Evolutionary conservation across 345 rosid genomes (phyloP), one percentile per base, ranked within the genome.

Genomic region (Noccaea bulbosa): DNA sequence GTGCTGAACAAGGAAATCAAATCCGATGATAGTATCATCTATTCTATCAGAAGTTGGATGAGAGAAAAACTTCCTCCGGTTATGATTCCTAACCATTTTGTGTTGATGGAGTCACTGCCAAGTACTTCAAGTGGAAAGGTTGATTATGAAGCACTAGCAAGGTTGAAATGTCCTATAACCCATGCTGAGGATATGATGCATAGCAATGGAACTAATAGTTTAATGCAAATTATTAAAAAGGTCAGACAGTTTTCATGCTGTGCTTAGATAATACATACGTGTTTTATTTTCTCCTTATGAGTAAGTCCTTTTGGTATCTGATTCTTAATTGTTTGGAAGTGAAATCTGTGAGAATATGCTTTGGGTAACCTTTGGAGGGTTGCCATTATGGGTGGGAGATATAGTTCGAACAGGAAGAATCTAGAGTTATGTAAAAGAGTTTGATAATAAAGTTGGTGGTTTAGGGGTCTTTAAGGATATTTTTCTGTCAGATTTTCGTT

Each of bases 41-140:
- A 73, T 60, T 77, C 84, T 38, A 70, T 91, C 51, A 84, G 82
- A 78, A 80, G 44, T 47, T 89, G 96, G 96, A 66, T 87, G 79
- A 57, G 78, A n/a, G 67, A 52, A 16, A 94, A 80, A 75, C 82
- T 94, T 71, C 86, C 97, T 76, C n/a, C 69, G 59, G 87, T 81
- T 41, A 88, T 89, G 96, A 74, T 91, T 78, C 97, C 99, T 43
- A 82, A 65, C 47, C 82, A 49, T 50, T 83, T 86, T 73, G 17
- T 81, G 62, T 77, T 82, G 45, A 52, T 80, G 50, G 86, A 89
- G 53, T 84, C 89, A 5, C 52, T 83, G 80, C 99, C 99, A 16
- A 57, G 75, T 77, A 82, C 93, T 79, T 77, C 82, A 17, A 85
- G 83, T 83, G 96, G 99, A 75, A 94, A 94, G 83, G 82, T 88